A percentile compares a stretch with the other conserved stretches of the same genome.
These are phyloP conservation scores for Trichoderma polysporum DNA, from an alignment of 2,329 filamentous ascomycete genomes.

Conservation along the genomic window DNA sequence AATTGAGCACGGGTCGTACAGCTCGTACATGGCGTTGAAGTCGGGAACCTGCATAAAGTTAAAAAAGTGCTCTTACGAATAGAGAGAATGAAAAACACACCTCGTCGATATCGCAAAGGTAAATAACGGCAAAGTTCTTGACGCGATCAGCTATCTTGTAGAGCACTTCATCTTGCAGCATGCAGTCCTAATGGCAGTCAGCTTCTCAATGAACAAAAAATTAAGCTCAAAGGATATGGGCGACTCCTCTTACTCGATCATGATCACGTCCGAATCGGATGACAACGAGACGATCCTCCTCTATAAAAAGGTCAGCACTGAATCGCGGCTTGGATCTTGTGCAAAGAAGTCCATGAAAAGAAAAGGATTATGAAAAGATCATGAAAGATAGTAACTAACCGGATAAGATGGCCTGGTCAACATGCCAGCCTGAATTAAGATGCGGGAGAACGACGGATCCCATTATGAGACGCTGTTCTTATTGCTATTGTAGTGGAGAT, in stretches of 20 bases:
- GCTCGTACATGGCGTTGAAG: constrained; percentile 83
- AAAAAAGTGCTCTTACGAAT: not conserved
- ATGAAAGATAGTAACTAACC: constrained; percentile 1
- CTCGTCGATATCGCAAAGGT: constrained; percentile 83
- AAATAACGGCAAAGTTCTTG: constrained; percentile 90
- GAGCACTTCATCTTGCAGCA: constrained; percentile 83
- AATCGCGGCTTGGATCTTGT: not conserved
- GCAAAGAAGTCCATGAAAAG: not conserved
- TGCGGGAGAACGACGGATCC: constrained; percentile 92
- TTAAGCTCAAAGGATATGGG: no score
- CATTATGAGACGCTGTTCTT: constrained; percentile 37
- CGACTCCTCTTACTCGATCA: constrained; percentile 52
- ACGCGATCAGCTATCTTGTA: constrained; percentile 91
- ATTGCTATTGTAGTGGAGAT: not conserved
- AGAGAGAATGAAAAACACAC: not conserved
- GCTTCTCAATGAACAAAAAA: not conserved
- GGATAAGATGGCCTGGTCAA: constrained; percentile 82
- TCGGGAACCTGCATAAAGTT: constrained; percentile 10
- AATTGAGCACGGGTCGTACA: constrained; percentile 88
- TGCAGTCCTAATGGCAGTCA: constrained; percentile 71
- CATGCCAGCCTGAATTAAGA: constrained; percentile 91
- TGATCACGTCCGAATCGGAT: constrained; percentile 91
- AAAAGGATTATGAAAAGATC: not conserved
- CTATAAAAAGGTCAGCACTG: constrained; percentile 42
- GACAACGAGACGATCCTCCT: constrained; percentile 89